Evolutionary conservation across 2,329 filamentous ascomycete species (phyloP), one percentile per base, ranked within the genome.

Genomic region (Zymoseptoria passerinii): DNA sequence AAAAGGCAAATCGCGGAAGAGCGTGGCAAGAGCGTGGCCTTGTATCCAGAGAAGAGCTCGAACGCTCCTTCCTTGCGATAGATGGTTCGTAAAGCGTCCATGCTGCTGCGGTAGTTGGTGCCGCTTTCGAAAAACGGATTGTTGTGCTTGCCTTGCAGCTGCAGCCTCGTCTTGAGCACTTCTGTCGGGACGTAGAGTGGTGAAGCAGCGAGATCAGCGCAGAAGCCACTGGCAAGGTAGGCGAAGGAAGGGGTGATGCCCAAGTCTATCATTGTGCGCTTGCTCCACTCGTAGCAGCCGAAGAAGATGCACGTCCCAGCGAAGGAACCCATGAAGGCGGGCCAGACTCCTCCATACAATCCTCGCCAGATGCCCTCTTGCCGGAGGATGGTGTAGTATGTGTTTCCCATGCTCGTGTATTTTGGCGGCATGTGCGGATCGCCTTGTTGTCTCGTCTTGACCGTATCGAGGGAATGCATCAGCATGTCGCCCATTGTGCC

Each of bases 381-480:
- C 57, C 90, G 84, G 75, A 89, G 88, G 70, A 99, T 99, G 48
- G 88, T 97, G 71, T 88, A 83, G 76, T 97, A 99, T 3, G 92
- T 94, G 59, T 88, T 89, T 48, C 88, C 89, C 74, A 97, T 85
- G 16, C 90, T 92, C 9, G 88, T 87, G 76, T 99, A 99, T 76
- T 89, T 95, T 1, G 94, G 88, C 20, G 94, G 94, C 61, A 96
- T 83, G 72, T 94, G 88, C 50, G 92, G 92, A 70, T 97, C 94
- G 69, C 92, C 94, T 76, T 99, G 94, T 74, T 99, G 95, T 67
- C 94, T 84, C 52, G 94, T 99, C 77, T 99, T 99, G 68, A 99
- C 94, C 0, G 94, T 99, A 74, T 99, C 94, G 70, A 99, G 83
- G 51, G 92, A 97, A 77, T 99, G 94, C 94, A 99, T 99, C 65